Conservation (phyloP, 2,329 filamentous ascomycete species). For the Aureobasidium melanogenum region DNA sequence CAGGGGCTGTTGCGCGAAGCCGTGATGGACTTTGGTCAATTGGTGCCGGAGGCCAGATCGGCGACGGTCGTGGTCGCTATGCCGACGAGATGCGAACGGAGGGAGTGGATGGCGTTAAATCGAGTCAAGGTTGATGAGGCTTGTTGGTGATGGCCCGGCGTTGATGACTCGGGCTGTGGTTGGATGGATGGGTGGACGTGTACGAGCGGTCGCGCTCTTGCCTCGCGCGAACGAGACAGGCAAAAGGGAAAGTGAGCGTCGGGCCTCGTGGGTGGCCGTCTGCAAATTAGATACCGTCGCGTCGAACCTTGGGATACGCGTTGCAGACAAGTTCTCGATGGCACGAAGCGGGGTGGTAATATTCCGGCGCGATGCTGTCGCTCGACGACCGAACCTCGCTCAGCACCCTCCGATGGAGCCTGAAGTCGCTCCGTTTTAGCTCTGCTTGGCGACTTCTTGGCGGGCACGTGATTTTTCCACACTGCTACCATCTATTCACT, state of each 20-base stretch:
- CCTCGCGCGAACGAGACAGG: not conserved
- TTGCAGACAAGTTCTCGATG: conserved; percentile 2
- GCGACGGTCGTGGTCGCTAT: not conserved
- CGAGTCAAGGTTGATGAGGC: not conserved
- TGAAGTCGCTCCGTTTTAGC: not conserved
- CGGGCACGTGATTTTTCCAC: not conserved
- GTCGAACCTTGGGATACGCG: not conserved
- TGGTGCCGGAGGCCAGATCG: not conserved
- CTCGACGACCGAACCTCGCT: not conserved
- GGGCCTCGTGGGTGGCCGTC: not conserved
- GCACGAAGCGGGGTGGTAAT: conserved; percentile 1
- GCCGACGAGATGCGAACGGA: not conserved
- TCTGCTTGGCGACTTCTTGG: not conserved
- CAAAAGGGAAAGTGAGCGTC: conserved; percentile 7
- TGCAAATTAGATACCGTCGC: not conserved
- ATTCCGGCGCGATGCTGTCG: not conserved
- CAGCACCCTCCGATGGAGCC: not conserved
- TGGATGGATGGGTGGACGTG: not conserved
- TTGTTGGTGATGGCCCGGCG: not conserved
- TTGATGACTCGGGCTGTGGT: conserved; percentile 9
- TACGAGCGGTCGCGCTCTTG: conserved; percentile 5
- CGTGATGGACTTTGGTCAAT: not conserved
- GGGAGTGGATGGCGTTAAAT: not conserved
- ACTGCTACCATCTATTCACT: not conserved
- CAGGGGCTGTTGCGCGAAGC: not conserved